phyloP scores from a whole-genome alignment of 139 green algal species.

The Picochlorum sp. region DNA sequence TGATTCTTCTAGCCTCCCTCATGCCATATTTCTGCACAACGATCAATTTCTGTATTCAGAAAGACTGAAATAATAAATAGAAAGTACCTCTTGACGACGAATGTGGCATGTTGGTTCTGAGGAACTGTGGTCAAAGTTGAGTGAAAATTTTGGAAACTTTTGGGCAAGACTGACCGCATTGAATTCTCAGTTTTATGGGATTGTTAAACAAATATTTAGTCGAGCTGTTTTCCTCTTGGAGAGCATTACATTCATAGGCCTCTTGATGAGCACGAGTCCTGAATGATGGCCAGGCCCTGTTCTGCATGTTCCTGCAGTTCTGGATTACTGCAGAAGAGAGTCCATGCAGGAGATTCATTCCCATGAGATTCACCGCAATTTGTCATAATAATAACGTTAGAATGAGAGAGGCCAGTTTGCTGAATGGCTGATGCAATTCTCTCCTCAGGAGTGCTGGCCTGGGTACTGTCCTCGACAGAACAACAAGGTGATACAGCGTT shows the following conservation, averaged over 20 bases:
- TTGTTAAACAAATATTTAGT: background rate
- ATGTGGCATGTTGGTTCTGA: background rate
- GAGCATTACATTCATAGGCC: background rate
- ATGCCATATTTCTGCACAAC: too few relatives aligned
- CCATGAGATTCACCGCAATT: background rate
- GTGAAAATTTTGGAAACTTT: slow-evolving; percentile 3
- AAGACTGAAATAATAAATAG: background rate
- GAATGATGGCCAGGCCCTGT: slow-evolving; percentile 1
- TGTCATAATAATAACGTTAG: background rate
- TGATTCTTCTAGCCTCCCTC: too few relatives aligned
- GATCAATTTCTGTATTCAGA: background rate
- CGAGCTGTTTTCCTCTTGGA: background rate
- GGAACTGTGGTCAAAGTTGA: background rate
- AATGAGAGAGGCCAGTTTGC: background rate
- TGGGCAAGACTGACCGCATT: background rate
- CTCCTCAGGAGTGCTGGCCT: too few relatives aligned
- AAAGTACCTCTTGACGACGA: background rate
- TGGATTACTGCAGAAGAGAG: slow-evolving; percentile 1
- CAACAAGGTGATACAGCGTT: too few relatives aligned
- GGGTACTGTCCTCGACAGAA: too few relatives aligned
- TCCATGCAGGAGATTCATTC: background rate
- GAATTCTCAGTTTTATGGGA: background rate
- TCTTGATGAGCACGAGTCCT: background rate
- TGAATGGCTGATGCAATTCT: background rate
- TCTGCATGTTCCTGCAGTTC: background rate